Percentiles rank a stretch among this genome's conserved stretches.
phyloP scores from a whole-genome alignment of 2,329 filamentous ascomycete genomes.

The Sporothrix dimorphospora region DNA sequence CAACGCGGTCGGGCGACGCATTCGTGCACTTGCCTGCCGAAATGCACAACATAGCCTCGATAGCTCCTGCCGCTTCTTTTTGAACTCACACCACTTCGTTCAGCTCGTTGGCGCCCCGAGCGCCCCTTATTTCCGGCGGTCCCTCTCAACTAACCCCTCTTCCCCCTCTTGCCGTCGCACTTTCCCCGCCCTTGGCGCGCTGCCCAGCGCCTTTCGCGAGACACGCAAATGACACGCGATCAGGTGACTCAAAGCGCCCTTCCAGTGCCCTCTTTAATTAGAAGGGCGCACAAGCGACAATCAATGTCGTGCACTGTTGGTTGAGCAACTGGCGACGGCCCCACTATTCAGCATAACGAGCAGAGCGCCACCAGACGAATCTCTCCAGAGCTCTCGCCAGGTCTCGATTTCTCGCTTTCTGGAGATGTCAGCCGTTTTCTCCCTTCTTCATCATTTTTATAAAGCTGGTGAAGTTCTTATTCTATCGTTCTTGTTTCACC shows the following conservation, averaged over 20 bases:
- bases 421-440: background rate
- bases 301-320: background rate
- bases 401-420: slow-evolving; percentile 4
- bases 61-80: background rate
- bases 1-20: background rate
- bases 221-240: slow-evolving; percentile 29
- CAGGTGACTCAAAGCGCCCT: slow-evolving; percentile 27
- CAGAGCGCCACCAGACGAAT: background rate
- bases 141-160: background rate
- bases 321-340: background rate
- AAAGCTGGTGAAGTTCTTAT: background rate
- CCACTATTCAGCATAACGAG: background rate
- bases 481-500: too few species aligned
- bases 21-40: background rate
- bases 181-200: slow-evolving; percentile 18
- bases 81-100: background rate
- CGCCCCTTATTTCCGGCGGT: background rate
- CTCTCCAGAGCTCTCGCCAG: background rate
- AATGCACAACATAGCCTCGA: background rate
- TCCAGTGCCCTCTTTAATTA: background rate
- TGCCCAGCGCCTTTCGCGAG: slow-evolving; percentile 18
- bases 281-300: background rate
- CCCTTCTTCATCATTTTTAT: background rate
- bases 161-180: background rate
- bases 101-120: background rate